A percentile compares a stretch with the other conserved stretches of the same genome.
Evolutionary conservation across 306 rosid species (phyloP).

Genomic region (Lotus japonicus): DNA sequence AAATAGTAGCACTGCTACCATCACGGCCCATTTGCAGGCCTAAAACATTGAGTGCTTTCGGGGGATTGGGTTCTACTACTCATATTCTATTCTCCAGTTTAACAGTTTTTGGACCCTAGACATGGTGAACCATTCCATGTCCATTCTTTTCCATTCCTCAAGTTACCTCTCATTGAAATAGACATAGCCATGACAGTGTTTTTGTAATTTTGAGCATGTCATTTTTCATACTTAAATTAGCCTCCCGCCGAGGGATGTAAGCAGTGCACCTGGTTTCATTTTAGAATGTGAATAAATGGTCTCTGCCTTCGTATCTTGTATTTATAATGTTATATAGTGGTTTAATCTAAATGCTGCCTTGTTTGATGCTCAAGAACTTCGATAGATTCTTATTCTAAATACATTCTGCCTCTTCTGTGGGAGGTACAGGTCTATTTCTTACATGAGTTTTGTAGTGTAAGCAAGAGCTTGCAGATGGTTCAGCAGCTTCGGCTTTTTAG

Average conservation of each 20-base stretch:
- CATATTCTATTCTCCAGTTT: background rate
- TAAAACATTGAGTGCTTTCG: background rate
- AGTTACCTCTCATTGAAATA: background rate
- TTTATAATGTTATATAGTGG: background rate
- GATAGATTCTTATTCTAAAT: background rate
- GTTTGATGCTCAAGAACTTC: background rate
- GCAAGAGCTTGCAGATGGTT: slow-evolving; percentile 93
- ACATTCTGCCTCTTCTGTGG: slow-evolving; percentile 9
- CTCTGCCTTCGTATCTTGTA: slow-evolving; percentile 13
- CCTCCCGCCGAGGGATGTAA: background rate
- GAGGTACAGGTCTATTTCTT: slow-evolving; percentile 68
- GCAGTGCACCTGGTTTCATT: background rate
- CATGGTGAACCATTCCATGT: background rate
- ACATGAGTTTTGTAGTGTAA: slow-evolving; percentile 86
- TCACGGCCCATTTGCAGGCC: background rate
- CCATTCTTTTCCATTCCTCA: background rate
- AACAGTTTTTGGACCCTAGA: background rate
- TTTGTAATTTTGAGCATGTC: background rate
- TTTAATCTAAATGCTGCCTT: slow-evolving; percentile 11
- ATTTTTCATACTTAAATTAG: background rate
- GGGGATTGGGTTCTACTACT: background rate
- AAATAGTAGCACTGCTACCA: background rate
- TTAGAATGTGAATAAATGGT: background rate
- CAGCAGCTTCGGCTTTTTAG: slow-evolving; percentile 87
- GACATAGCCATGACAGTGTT: background rate